Percentiles rank a stretch among this genome's conserved stretches.
Evolutionary conservation across 805 yeast genomes (phyloP).

Genomic region (Peterozyma toletana): DNA sequence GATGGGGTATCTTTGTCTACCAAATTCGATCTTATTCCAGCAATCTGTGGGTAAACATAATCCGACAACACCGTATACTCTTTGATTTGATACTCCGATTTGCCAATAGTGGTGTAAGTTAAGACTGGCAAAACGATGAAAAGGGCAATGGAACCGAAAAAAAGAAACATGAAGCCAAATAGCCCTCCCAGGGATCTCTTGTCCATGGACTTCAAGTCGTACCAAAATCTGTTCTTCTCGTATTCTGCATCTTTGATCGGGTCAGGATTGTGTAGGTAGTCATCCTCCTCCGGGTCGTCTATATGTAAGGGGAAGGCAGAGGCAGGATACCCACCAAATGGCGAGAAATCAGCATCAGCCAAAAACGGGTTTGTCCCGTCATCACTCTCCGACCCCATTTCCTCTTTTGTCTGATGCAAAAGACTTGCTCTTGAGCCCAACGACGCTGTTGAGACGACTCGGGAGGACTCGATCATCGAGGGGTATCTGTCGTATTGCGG

Average conservation of each 20-base stretch:
- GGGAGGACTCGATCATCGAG: constrained; percentile 43
- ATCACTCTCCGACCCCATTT: neutral
- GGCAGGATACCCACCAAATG: constrained; percentile 90
- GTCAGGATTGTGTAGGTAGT: constrained; percentile 82
- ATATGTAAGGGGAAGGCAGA: constrained; percentile 71
- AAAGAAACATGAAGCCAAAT: constrained; percentile 41
- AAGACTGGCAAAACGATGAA: constrained; percentile 69
- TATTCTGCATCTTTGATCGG: constrained; percentile 75
- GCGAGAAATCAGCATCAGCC: constrained; percentile 51
- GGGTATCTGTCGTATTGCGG: constrained; percentile 67
- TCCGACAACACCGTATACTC: constrained; percentile 34
- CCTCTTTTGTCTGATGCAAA: constrained; percentile 4
- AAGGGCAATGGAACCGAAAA: constrained; percentile 47
- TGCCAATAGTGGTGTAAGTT: constrained; percentile 61
- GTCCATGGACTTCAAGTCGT: constrained; percentile 54
- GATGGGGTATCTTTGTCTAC: constrained; percentile 60
- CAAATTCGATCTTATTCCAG: constrained; percentile 43
- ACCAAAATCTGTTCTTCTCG: constrained; percentile 49
- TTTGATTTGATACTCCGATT: constrained; percentile 2
- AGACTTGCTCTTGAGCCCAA: constrained; percentile 24
- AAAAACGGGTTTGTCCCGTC: constrained; percentile 23
- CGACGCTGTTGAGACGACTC: constrained; percentile 48
- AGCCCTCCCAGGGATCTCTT: constrained; percentile 50
- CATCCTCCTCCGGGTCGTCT: constrained; percentile 84
- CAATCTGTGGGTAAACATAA: constrained; percentile 42